These are phyloP conservation scores for Irpex lacteus DNA, from an alignment of 1,284 basidiomycete genomes.

Conservation along the genomic window DNA sequence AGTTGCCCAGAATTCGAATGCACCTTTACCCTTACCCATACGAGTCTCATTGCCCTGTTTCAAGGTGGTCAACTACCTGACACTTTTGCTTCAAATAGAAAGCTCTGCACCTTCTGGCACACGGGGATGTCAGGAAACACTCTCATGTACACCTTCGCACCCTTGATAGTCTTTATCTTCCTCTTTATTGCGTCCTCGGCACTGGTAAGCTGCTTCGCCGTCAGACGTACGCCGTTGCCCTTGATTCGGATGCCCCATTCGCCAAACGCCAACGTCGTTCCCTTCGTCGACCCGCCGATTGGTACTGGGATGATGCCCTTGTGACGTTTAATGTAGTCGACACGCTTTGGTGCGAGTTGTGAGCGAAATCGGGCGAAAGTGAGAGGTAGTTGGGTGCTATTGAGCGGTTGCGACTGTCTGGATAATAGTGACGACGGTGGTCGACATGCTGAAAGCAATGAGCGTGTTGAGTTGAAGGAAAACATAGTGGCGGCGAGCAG, in stretches of 20 bases:
- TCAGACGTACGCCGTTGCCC: constrained; percentile 79
- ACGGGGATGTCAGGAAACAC: constrained; percentile 98
- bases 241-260: constrained; percentile 91
- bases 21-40: constrained; percentile 99
- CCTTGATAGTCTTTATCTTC: constrained; percentile 91
- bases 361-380: constrained; percentile 35
- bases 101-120: constrained; percentile 80
- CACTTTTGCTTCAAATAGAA: not conserved
- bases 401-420: constrained; percentile 4
- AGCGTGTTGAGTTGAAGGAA: constrained; percentile 29
- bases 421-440: constrained; percentile 19
- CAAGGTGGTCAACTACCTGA: not conserved
- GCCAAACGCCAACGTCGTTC: constrained; percentile 90
- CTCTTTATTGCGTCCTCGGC: constrained; percentile 89
- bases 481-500: constrained; percentile 20
- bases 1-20: constrained; percentile 97
- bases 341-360: constrained; percentile 79
- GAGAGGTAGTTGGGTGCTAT: constrained; percentile 13
- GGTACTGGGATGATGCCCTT: constrained; percentile 86
- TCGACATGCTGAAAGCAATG: constrained; percentile 28
- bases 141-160: constrained; percentile 83
- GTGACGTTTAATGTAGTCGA: constrained; percentile 84
- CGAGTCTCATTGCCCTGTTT: constrained; percentile 92
- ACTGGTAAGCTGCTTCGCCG: constrained; percentile 87
- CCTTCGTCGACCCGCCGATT: constrained; percentile 88